Percentiles rank a stretch among this genome's conserved stretches.
These are phyloP conservation scores for Fraxinus sp. DNA, from an alignment of 305 asterid genomes.

Conservation along the genomic window DNA sequence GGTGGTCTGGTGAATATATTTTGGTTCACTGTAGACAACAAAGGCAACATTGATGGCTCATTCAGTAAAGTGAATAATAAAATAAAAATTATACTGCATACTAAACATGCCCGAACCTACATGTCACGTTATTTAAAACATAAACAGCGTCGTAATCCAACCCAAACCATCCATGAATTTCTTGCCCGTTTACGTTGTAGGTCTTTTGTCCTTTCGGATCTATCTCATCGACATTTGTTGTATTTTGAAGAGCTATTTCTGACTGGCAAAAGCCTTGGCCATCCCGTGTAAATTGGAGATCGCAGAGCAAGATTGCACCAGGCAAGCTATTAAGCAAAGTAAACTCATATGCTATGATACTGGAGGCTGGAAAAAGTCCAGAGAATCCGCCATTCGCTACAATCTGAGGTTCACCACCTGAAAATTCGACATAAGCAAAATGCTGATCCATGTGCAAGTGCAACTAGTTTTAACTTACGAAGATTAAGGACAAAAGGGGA, in stretches of 20 bases:
- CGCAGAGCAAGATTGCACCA: constrained; percentile 57
- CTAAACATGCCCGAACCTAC: constrained; percentile 39
- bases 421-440: background rate
- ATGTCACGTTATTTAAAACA: constrained; percentile 38
- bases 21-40: constrained; percentile 37
- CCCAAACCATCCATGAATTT: constrained; percentile 56
- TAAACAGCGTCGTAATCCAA: constrained; percentile 45
- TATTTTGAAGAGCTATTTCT: constrained; percentile 47
- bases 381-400: constrained; percentile 62
- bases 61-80: background rate
- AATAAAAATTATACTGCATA: background rate
- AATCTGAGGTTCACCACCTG: constrained; percentile 55
- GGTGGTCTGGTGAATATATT: constrained; percentile 39
- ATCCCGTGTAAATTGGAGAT: constrained; percentile 64
- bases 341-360: constrained; percentile 38
- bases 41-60: background rate
- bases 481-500: background rate
- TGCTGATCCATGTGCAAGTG: background rate
- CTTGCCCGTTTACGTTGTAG: constrained; percentile 50
- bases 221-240: constrained; percentile 37
- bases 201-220: constrained; percentile 49
- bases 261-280: constrained; percentile 48
- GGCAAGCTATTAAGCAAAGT: constrained; percentile 43
- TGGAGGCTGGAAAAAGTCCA: constrained; percentile 64
- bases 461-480: background rate